Base-by-base conservation (phyloP, 345 rosid species). In the Reutealis trisperma region DNA sequence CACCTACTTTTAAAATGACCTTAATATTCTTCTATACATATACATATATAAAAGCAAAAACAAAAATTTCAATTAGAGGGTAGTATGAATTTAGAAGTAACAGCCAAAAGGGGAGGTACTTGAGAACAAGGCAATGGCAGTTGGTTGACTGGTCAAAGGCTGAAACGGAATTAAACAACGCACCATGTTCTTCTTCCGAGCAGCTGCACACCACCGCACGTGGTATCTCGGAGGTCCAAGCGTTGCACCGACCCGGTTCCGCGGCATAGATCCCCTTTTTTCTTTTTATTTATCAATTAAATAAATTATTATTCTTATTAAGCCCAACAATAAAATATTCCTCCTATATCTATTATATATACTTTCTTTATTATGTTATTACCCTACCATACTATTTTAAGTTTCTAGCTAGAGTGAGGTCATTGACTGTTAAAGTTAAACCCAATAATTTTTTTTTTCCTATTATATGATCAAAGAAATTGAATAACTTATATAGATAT, bases 101-200 rank as follows among this genome's bases (percentile, higher is more conserved):
- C 42, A 63, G 27, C 12, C 8, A 41, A 63, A 30, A 2, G 32
- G 24, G n/a, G 5, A 58, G 18, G 25, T 14, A 5, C 25, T 45
- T 62, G 58, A 32, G 37, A 25, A 2, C n/a, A 37, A 42, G 58
- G 75, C 41, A 8, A 25, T 10, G 11, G 51, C 51, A 30, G 59
- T 9, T 15, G 62, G 62, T 83, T 82, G 90, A 87, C 86, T 49
- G 75, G 87, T 85, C 87, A 85, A 84, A 52, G 54, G 63, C 21
- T n/a, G 19, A 51, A 72, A 34, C 54, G 57, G 30, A 73, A 69
- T 52, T n/a, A 58, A 64, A 25, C 6, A 80, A 62, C 85, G 82
- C 63, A 52, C 76, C 86, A 82, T 74, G 90, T 80, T 85, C 84
- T 72, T 58, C 41, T 67, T 79, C 75, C 42, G 49, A 68, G 76